Evolutionary conservation across 140 eudicot species (phyloP), one percentile per base, ranked within the genome.

Genomic region (Flaveria floridana): DNA sequence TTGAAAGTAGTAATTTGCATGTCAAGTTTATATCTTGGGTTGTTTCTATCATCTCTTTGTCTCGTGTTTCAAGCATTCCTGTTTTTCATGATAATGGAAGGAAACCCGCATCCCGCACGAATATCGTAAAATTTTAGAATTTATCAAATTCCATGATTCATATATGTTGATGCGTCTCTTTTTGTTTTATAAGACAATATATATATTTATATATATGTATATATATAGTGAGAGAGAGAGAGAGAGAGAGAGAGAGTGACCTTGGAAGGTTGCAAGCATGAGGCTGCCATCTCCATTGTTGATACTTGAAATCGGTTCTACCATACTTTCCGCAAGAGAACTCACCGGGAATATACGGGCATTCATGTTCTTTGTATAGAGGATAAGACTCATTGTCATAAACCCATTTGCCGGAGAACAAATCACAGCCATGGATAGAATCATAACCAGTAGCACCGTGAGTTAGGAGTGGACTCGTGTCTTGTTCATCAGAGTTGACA

Each of bases 241-340:
- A 47, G 62, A 50, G 59, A 15, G 74, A 21, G 79, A 25, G 71
- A 72, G 73, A 63, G 56, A 65, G 23, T 3, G 62, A 87, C 87
- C 85, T 81, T 68, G 87, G 87, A 75, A 83, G 82, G 37, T 85
- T 77, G 76, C 95, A 88, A 21, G 73, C 80, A 74, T 85, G 73
- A 26, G 95, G 95, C 56, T 88, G 86, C 95, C 95, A 88, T 78
- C 88, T 84, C 95, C 95, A 88, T 48, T 81, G 77, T 69, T 85
- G 95, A 84, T 85, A 88, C 68, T 41, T 81, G 47, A 73, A 65
- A 34, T 87, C 88, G 44, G 61, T 75, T 58, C 94, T 79, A 8
- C 87, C 88, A 77, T 68, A 77, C 68, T 83, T 73, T 5, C 78
- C 78, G 72, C 95, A 88, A 77, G 95, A 84, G 62, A 81, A 84